phyloP scores from a whole-genome alignment of 1,284 basidiomycete genomes.

The Rhodofomes roseus region DNA sequence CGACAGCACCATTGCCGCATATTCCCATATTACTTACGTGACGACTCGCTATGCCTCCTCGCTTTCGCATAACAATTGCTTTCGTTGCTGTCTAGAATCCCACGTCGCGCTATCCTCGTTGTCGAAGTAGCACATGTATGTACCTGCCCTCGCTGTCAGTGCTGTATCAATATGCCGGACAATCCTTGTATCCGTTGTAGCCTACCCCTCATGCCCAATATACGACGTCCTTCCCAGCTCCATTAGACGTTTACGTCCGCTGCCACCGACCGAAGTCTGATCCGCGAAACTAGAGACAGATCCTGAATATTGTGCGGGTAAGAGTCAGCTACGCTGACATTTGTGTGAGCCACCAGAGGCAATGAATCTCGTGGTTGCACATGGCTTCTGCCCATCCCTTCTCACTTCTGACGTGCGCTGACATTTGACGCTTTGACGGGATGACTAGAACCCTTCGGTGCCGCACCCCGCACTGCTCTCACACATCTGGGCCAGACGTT shows the following conservation, averaged over 20 bases:
- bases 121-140: neutral
- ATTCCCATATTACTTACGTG: no score
- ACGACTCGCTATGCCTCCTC: neutral
- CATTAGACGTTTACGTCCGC: neutral
- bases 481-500: neutral
- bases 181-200: neutral
- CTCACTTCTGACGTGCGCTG: no score
- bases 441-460: neutral
- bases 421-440: no score
- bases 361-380: neutral
- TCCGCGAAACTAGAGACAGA: neutral
- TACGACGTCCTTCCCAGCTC: neutral
- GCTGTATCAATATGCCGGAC: constrained; percentile 1
- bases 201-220: neutral
- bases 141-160: neutral
- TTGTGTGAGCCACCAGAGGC: neutral
- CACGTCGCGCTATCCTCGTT: neutral
- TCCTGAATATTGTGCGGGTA: neutral
- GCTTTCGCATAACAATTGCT: neutral
- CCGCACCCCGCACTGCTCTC: neutral
- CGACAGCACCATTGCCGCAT: no score
- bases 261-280: neutral
- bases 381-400: neutral
- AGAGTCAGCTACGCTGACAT: neutral
- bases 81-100: no score